Percentiles rank a stretch among this genome's conserved stretches.
phyloP scores from a whole-genome alignment of 73 alveolate species.

The Symbiodinium pilosum region DNA sequence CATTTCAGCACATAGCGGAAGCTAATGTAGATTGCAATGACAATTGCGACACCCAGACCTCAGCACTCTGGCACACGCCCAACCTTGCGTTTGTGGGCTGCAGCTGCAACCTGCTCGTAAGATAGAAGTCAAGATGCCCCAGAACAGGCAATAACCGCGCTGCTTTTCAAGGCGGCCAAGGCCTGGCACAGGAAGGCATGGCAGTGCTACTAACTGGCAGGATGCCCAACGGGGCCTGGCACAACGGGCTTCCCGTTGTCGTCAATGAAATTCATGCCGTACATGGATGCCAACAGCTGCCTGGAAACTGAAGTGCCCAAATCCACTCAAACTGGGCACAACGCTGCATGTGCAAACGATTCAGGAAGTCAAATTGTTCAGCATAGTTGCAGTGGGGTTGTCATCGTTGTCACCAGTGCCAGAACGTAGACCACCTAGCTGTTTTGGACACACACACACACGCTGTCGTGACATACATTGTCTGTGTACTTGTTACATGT shows the following conservation, averaged over 20 bases:
- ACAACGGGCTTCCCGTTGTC: constrained; percentile 36
- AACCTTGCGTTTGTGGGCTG: no score
- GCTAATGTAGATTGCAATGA: constrained; percentile 57
- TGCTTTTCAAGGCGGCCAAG: constrained; percentile 43
- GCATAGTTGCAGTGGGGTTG: constrained; percentile 53
- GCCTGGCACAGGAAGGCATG: not conserved
- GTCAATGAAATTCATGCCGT: constrained; percentile 86
- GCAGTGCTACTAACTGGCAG: not conserved
- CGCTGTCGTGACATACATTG: no score
- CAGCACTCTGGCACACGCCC: no score
- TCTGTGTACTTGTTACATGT: no score
- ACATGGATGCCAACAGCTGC: constrained; percentile 71
- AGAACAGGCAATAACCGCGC: constrained; percentile 75
- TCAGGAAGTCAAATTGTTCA: not conserved
- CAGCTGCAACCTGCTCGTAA: no score
- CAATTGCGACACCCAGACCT: constrained; percentile 78
- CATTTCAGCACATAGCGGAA: constrained; percentile 88
- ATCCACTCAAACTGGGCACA: not conserved
- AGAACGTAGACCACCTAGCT: constrained; percentile 73
- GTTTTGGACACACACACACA: not conserved
- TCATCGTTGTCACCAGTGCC: constrained; percentile 89
- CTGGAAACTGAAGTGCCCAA: not conserved
- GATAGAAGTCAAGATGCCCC: constrained; percentile 35
- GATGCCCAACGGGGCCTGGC: constrained; percentile 20
- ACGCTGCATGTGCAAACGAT: not conserved